Evolutionary conservation across 1,284 basidiomycete species (phyloP).

Genomic region (Peniophora sp.): DNA sequence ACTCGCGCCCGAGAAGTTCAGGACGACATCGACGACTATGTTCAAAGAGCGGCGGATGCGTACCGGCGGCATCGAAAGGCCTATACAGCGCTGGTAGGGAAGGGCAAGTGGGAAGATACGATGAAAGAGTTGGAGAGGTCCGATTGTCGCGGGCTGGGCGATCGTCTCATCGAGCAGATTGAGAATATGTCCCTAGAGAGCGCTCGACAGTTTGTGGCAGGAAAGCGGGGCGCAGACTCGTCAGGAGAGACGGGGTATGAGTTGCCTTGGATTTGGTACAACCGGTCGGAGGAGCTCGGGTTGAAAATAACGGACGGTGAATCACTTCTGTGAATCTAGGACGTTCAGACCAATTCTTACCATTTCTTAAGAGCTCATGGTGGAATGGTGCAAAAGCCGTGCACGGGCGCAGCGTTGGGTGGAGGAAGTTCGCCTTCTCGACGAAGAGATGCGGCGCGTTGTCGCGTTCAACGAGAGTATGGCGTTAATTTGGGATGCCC

Average conservation of each 20-base stretch:
- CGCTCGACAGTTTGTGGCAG: neutral
- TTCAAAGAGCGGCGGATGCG: slow-evolving; percentile 1
- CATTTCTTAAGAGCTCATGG: too few relatives aligned
- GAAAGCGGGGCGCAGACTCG: neutral
- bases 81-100: slow-evolving; percentile 6
- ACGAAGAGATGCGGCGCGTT: too few relatives aligned
- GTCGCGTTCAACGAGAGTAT: too few relatives aligned
- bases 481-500: too few relatives aligned
- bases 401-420: too few relatives aligned
- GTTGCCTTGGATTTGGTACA: neutral
- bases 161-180: slow-evolving; percentile 1
- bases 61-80: slow-evolving; percentile 8
- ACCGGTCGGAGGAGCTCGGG: too few relatives aligned
- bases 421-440: too few relatives aligned
- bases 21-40: slow-evolving; percentile 6
- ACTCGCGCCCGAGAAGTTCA: slow-evolving; percentile 12
- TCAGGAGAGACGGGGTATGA: neutral
- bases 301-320: too few relatives aligned
- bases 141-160: slow-evolving; percentile 12
- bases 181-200: neutral
- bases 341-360: too few relatives aligned
- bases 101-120: slow-evolving; percentile 9
- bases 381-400: too few relatives aligned
- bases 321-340: too few relatives aligned
- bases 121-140: slow-evolving; percentile 6